phyloP scores from a whole-genome alignment of 345 rosid species.

The Turritis glabra region DNA sequence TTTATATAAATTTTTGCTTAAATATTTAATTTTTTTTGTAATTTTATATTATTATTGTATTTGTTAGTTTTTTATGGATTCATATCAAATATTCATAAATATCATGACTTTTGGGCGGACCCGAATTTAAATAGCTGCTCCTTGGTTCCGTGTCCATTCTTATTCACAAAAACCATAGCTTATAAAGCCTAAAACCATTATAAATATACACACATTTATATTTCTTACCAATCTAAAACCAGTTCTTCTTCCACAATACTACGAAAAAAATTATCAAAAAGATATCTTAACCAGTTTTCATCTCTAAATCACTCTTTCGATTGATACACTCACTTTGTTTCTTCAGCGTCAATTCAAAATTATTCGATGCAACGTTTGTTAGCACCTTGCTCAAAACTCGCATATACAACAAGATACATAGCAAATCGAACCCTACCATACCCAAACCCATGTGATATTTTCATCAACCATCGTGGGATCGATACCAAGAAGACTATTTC shows the following conservation, averaged over 20 bases:
- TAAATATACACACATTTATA: slow-evolving; percentile 16
- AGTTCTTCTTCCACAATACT: neutral
- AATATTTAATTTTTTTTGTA: too few relatives aligned
- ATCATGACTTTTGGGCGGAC: neutral
- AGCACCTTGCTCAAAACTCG: slow-evolving; percentile 33
- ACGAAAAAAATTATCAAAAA: neutral
- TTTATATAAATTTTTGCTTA: too few relatives aligned
- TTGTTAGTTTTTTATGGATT: too few relatives aligned
- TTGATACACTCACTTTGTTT: neutral
- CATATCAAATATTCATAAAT: too few relatives aligned
- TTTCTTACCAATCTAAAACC: slow-evolving; percentile 9
- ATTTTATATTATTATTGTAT: too few relatives aligned
- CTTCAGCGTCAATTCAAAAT: slow-evolving; percentile 10
- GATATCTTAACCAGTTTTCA: neutral
- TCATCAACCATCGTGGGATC: slow-evolving; percentile 80
- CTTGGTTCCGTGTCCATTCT: neutral
- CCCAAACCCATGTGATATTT: slow-evolving; percentile 54
- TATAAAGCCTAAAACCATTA: neutral
- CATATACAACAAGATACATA: slow-evolving; percentile 26
- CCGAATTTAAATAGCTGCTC: neutral
- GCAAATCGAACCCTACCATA: slow-evolving; percentile 8
- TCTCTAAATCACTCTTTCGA: neutral
- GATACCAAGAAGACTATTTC: slow-evolving; percentile 81
- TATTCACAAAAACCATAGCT: slow-evolving; percentile 5
- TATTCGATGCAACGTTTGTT: slow-evolving; percentile 55